phyloP scores from a whole-genome alignment of 495 filamentous ascomycete genomes.

The Penicillium lividum region DNA sequence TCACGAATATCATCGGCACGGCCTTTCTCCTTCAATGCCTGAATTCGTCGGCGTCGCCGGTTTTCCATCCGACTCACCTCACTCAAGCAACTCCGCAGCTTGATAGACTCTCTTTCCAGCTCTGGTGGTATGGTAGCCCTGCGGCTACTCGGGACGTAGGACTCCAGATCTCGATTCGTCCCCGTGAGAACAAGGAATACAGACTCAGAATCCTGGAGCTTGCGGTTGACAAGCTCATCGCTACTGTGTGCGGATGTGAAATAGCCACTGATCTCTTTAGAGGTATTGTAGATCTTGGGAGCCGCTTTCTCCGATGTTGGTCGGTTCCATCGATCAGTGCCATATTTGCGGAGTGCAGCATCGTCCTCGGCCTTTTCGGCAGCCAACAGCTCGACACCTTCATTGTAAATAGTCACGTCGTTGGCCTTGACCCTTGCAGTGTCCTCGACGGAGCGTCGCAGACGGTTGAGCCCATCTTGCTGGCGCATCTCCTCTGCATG shows the following conservation, averaged over 20 bases:
- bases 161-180: constrained; percentile 75
- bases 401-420: constrained; percentile 73
- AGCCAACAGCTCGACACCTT: constrained; percentile 73
- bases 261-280: constrained; percentile 81
- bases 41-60: constrained; percentile 71
- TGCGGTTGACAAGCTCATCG: constrained; percentile 77
- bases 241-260: constrained; percentile 81
- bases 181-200: constrained; percentile 74
- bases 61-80: constrained; percentile 81
- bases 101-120: constrained; percentile 74
- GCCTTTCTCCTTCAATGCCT: constrained; percentile 72
- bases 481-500: constrained; percentile 97
- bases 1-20: constrained; percentile 86
- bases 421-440: constrained; percentile 80
- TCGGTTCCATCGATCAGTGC: constrained; percentile 83
- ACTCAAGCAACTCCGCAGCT: constrained; percentile 74
- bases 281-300: constrained; percentile 72
- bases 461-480: constrained; percentile 74
- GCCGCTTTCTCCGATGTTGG: constrained; percentile 68
- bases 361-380: constrained; percentile 85
- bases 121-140: constrained; percentile 74
- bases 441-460: constrained; percentile 78
- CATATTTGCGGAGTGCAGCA: constrained; percentile 71
- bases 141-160: constrained; percentile 85
- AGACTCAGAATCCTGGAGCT: constrained; percentile 72